Conservation (phyloP, 116 monocot genomes). For the Trichopus zeylanicus region DNA sequence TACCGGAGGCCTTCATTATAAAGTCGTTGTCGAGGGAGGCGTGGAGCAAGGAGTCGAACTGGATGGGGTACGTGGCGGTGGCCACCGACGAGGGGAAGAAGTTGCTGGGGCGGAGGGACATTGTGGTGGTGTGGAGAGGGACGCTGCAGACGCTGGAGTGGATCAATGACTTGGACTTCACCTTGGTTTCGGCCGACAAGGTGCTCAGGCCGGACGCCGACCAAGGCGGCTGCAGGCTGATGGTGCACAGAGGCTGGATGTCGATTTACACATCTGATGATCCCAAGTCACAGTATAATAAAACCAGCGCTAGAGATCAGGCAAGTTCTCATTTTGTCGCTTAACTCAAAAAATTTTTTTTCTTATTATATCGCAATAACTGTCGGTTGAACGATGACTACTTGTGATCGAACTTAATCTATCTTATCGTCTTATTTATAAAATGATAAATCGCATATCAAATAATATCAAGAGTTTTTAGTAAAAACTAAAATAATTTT, state of each 20-base stretch:
- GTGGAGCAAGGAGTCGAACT: constrained; percentile 71
- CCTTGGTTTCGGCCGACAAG: constrained; percentile 20
- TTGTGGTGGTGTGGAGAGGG: constrained; percentile 82
- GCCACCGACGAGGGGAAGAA: constrained; percentile 62
- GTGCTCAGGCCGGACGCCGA: constrained; percentile 4
- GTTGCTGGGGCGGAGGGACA: constrained; percentile 56
- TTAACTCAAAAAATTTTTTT: no score
- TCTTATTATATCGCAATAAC: no score
- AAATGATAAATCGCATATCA: no score
- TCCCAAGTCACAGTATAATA: constrained; percentile 47
- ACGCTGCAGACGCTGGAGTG: constrained; percentile 58
- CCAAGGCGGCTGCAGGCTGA: constrained; percentile 10
- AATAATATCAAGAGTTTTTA: no score
- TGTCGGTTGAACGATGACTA: no score
- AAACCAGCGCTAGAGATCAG: constrained; percentile 64
- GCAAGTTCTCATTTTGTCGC: constrained; percentile 7
- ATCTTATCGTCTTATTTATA: no score
- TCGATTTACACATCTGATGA: constrained; percentile 63
- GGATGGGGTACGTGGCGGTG: constrained; percentile 96
- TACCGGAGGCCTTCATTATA: constrained; percentile 62
- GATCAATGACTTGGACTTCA: constrained; percentile 54
- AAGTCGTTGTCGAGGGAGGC: constrained; percentile 44
- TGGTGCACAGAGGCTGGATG: constrained; percentile 64
- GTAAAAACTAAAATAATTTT: no score
- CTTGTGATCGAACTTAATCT: no score